Conservation (phyloP, 805 yeast genomes). For the Yamadazyma sp. region DNA sequence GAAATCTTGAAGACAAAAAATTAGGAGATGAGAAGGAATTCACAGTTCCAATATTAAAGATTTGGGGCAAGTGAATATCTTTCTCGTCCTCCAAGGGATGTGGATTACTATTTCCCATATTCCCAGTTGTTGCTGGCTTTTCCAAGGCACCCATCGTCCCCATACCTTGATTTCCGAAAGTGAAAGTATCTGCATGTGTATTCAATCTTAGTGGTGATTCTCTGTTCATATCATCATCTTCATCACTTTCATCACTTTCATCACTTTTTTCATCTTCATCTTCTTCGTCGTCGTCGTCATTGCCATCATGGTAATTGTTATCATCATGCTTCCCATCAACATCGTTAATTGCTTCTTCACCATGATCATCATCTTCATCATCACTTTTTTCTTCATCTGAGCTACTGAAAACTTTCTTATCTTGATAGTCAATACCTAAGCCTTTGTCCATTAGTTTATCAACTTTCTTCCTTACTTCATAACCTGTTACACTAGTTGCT, state of each 20-base stretch:
- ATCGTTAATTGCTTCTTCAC: constrained; percentile 11
- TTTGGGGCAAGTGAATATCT: constrained; percentile 6
- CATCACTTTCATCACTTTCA: constrained; percentile 40
- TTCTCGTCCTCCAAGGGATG: too few relatives aligned
- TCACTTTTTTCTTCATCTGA: constrained; percentile 12
- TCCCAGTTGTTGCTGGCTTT: not conserved
- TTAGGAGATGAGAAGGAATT: constrained; percentile 16
- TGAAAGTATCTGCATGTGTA: constrained; percentile 18
- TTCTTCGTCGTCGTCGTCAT: constrained; percentile 7
- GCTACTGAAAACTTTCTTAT: constrained; percentile 10
- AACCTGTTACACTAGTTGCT: constrained; percentile 36
- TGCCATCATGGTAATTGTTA: not conserved
- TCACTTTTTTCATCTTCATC: constrained; percentile 4
- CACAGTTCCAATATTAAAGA: constrained; percentile 6
- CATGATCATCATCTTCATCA: constrained; percentile 5
- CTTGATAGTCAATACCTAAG: constrained; percentile 11
- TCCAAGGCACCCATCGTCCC: not conserved
- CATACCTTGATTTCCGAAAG: constrained; percentile 1
- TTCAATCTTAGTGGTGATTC: constrained; percentile 28
- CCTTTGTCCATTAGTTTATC: constrained; percentile 10
- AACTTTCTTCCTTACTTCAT: constrained; percentile 12
- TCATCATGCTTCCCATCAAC: constrained; percentile 10
- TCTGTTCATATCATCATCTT: constrained; percentile 18
- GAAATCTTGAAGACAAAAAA: constrained; percentile 6
- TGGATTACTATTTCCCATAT: too few relatives aligned